A percentile compares a stretch with the other conserved stretches of the same genome.
Evolutionary conservation across 108 stramenopile species (phyloP).

Genomic region (Craspedostauros australis): DNA sequence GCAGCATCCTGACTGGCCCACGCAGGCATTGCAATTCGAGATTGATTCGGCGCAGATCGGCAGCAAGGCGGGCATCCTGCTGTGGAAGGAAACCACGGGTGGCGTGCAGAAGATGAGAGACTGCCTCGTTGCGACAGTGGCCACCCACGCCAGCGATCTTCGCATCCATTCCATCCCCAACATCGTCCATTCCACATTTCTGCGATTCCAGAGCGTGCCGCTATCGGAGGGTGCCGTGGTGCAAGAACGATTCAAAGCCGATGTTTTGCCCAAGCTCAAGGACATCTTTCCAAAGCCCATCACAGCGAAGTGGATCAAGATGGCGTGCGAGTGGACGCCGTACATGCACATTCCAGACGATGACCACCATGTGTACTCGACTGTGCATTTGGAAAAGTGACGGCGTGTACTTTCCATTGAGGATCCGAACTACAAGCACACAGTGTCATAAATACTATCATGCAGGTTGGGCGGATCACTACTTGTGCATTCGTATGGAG

Average conservation of each 20-base stretch:
- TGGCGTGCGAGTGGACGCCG: slow-evolving; percentile 35
- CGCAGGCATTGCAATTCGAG: slow-evolving; percentile 7
- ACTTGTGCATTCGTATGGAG: too few species aligned
- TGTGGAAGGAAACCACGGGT: slow-evolving; percentile 42
- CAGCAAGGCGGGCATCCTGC: slow-evolving; percentile 33
- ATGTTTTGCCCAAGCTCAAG: slow-evolving; percentile 7
- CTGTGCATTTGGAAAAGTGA: too few species aligned
- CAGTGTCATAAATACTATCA: too few species aligned
- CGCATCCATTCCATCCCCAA: slow-evolving; percentile 25
- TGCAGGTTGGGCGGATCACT: too few species aligned
- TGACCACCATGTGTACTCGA: slow-evolving; percentile 29
- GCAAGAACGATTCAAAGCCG: slow-evolving; percentile 24
- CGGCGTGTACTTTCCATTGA: too few species aligned
- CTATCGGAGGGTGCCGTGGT: slow-evolving; percentile 13
- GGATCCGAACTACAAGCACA: too few species aligned
- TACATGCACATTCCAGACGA: slow-evolving; percentile 48
- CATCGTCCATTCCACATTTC: slow-evolving; percentile 45
- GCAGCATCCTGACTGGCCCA: slow-evolving; percentile 31
- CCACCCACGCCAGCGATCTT: slow-evolving; percentile 4
- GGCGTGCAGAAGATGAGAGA: slow-evolving; percentile 24
- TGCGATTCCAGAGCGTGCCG: slow-evolving; percentile 31
- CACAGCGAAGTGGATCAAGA: background rate
- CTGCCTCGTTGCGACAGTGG: too few species aligned
- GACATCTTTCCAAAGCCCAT: slow-evolving; percentile 11
- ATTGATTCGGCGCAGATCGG: slow-evolving; percentile 40